These are phyloP conservation scores for Fistulifera solaris DNA, from an alignment of 108 stramenopile species.

Conservation along the genomic window DNA sequence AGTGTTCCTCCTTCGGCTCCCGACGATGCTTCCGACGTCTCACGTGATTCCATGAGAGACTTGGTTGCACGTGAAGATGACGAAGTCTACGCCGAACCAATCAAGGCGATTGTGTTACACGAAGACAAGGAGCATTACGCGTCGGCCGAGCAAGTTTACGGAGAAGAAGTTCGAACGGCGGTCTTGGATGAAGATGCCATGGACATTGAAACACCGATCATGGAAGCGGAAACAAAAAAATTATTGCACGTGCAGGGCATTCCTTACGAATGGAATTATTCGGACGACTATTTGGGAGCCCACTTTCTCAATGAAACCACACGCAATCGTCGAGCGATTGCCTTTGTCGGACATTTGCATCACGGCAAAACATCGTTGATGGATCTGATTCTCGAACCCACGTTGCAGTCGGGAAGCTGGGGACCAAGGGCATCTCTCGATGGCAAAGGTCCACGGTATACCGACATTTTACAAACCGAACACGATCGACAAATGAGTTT, in stretches of 20 bases:
- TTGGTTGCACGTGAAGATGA: conserved; percentile 21
- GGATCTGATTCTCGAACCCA: conserved; percentile 78
- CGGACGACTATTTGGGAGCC: conserved; percentile 46
- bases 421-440: conserved; percentile 26
- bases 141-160: conserved; percentile 90
- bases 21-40: conserved; percentile 74
- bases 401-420: conserved; percentile 27
- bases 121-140: conserved; percentile 99
- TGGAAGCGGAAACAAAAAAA: conserved; percentile 38
- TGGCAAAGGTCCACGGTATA: conserved; percentile 43
- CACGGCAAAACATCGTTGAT: conserved; percentile 89
- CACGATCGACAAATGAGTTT: conserved; percentile 91
- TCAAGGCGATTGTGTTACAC: conserved; percentile 88
- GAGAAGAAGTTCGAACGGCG: conserved; percentile 86
- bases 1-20: conserved; percentile 33
- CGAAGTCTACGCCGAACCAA: conserved; percentile 20
- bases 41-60: conserved; percentile 23
- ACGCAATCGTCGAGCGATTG: conserved; percentile 66
- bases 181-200: conserved; percentile 98
- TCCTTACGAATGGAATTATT: conserved; percentile 15
- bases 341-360: conserved; percentile 92
- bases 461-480: conserved; percentile 86
- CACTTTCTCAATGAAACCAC: conserved; percentile 67
- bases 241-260: conserved; percentile 9
- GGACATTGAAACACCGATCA: conserved; percentile 93